phyloP scores from a whole-genome alignment of 495 filamentous ascomycete genomes.

The Hypoxylon subgilvum region DNA sequence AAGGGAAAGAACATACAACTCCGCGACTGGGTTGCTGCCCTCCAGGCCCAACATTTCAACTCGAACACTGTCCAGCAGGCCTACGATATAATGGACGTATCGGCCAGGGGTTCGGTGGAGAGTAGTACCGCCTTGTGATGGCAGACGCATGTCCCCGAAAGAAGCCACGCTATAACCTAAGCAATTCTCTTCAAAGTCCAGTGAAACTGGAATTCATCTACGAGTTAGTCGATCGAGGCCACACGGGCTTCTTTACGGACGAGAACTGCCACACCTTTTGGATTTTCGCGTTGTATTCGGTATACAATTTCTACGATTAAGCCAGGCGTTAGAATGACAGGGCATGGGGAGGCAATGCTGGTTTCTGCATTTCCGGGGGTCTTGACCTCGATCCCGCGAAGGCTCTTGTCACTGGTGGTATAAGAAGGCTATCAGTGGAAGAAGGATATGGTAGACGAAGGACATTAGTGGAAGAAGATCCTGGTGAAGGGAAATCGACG shows the following conservation, averaged over 20 bases:
- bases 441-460: too few relatives aligned
- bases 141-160: too few relatives aligned
- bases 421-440: too few relatives aligned
- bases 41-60: constrained; percentile 67
- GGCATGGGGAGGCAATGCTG: constrained; percentile 33
- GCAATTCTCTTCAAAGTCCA: not conserved
- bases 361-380: constrained; percentile 30
- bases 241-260: too few relatives aligned
- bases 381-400: too few relatives aligned
- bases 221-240: too few relatives aligned
- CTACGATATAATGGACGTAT: constrained; percentile 58
- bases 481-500: too few relatives aligned
- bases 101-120: constrained; percentile 30
- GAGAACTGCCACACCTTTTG: too few relatives aligned
- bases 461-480: too few relatives aligned
- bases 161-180: not conserved
- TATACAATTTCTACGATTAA: constrained; percentile 37
- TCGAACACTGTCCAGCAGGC: constrained; percentile 59
- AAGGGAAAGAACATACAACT: constrained; percentile 71
- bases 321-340: constrained; percentile 42
- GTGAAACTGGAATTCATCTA: too few relatives aligned
- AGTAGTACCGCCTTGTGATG: constrained; percentile 13
- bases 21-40: constrained; percentile 67
- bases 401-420: too few relatives aligned
- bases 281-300: constrained; percentile 32